Evolutionary conservation across 2,329 filamentous ascomycete species (phyloP).

Genomic region (Fusarium ambrosium): DNA sequence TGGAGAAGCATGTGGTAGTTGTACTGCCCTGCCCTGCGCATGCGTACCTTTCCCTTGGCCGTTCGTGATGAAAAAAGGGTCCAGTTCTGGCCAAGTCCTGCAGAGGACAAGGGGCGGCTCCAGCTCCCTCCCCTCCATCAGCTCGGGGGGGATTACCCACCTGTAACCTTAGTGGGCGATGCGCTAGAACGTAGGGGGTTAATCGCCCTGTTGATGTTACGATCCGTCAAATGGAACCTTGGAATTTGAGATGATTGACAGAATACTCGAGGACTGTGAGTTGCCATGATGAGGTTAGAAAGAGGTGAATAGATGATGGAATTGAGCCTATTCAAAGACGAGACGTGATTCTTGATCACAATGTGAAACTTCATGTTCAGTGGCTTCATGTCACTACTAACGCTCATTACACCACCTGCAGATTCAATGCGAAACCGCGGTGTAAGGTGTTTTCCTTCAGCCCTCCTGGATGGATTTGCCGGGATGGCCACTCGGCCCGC

Average conservation of each 20-base stretch:
- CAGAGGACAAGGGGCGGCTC: slow-evolving; percentile 1
- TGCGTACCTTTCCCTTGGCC: slow-evolving; percentile 1
- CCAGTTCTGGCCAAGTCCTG: slow-evolving; percentile 4
- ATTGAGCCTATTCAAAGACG: not conserved
- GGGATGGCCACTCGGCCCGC: not conserved
- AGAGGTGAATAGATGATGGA: not conserved
- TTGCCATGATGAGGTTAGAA: not conserved
- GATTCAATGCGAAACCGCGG: not conserved
- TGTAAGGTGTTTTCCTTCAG: not conserved
- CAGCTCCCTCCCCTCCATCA: not conserved
- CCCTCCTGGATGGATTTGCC: not conserved
- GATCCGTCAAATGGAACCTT: not conserved
- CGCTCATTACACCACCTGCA: not conserved
- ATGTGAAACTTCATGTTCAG: not conserved
- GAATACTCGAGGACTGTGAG: not conserved
- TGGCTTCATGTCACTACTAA: not conserved
- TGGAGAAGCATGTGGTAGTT: slow-evolving; percentile 14
- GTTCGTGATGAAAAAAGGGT: slow-evolving; percentile 3
- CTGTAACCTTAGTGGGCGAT: slow-evolving; percentile 14
- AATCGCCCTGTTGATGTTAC: slow-evolving; percentile 6
- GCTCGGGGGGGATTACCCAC: not conserved
- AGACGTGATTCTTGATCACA: not conserved
- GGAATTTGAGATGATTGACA: not conserved
- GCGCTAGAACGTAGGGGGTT: slow-evolving; percentile 13
- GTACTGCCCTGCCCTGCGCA: not conserved